phyloP scores from a whole-genome alignment of 83 land plant species.

The Picea abies region DNA sequence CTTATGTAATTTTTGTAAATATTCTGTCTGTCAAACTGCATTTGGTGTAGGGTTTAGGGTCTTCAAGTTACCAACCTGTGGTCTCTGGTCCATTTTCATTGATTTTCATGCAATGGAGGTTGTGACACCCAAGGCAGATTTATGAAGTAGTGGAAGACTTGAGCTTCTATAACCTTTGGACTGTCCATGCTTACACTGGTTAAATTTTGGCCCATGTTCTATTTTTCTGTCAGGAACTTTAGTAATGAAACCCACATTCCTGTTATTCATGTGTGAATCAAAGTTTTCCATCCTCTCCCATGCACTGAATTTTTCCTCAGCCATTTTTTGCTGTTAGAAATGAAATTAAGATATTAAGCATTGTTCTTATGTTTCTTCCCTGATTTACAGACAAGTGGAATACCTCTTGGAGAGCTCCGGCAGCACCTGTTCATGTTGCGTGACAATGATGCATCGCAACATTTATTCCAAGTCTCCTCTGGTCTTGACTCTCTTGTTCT shows the following conservation, averaged over 20 bases:
- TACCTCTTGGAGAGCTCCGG: slow-evolving; percentile 78
- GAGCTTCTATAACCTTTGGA: background rate
- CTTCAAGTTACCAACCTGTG: slow-evolving; percentile 4
- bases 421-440: slow-evolving; percentile 88
- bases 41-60: background rate
- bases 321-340: background rate
- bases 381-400: slow-evolving; percentile 85
- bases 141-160: background rate
- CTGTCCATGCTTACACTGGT: background rate
- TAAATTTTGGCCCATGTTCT: background rate
- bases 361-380: background rate
- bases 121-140: background rate
- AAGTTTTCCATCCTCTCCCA: background rate
- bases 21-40: background rate
- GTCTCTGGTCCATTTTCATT: background rate
- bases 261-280: background rate
- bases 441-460: slow-evolving; percentile 92
- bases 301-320: background rate
- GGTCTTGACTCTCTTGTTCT: slow-evolving; percentile 98
- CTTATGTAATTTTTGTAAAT: background rate
- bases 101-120: background rate
- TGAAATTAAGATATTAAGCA: background rate
- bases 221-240: background rate
- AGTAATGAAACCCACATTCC: background rate
- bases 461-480: slow-evolving; percentile 91